Conservation (phyloP, 768 basidiomycete species). For the Lactarius sanguifluus region DNA sequence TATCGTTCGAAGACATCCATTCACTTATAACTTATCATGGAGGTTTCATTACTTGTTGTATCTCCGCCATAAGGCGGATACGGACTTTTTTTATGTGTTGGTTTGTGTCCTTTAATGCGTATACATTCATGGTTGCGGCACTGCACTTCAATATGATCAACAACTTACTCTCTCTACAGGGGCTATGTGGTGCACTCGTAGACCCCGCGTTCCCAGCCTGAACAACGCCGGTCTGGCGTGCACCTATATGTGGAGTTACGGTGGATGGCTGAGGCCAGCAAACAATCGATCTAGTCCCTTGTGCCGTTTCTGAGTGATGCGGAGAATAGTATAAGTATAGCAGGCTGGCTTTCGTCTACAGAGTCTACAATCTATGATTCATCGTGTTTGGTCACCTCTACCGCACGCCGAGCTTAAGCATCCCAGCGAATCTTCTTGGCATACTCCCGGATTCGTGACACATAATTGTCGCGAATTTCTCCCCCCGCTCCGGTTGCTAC, state of each 20-base stretch:
- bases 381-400: not conserved
- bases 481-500: constrained; percentile 82
- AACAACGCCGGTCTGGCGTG: not conserved
- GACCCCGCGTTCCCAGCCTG: too few relatives aligned
- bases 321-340: too few relatives aligned
- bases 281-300: not conserved
- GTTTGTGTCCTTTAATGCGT: not conserved
- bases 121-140: not conserved
- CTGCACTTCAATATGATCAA: not conserved
- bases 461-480: constrained; percentile 66
- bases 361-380: not conserved
- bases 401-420: constrained; percentile 10
- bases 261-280: not conserved
- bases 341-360: too few relatives aligned
- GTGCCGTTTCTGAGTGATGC: not conserved
- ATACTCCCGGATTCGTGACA: constrained; percentile 79
- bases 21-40: not conserved
- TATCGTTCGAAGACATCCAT: not conserved
- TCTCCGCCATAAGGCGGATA: not conserved
- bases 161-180: not conserved
- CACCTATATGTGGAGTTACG: too few relatives aligned
- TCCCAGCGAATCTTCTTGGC: constrained; percentile 78
- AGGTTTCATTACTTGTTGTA: not conserved
- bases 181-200: too few relatives aligned
- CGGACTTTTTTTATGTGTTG: not conserved